These are phyloP conservation scores for Alternaria ethzedia DNA, from an alignment of 2,329 filamentous ascomycete species.

Conservation along the genomic window DNA sequence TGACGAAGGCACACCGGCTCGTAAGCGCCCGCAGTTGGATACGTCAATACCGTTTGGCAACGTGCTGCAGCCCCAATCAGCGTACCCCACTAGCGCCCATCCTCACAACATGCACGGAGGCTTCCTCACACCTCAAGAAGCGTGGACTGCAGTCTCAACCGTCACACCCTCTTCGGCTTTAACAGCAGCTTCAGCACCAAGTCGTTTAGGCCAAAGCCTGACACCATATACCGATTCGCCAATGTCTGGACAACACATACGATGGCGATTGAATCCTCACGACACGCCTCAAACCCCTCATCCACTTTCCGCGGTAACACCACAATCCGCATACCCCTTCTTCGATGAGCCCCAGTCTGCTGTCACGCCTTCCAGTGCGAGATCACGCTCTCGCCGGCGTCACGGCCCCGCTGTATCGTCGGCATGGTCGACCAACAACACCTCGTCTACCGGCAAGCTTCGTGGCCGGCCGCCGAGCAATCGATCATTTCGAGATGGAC, in stretches of 20 bases:
- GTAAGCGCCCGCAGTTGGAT: conserved; percentile 69
- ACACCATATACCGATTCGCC: conserved; percentile 53
- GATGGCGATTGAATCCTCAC: conserved; percentile 61
- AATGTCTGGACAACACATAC: conserved; percentile 50
- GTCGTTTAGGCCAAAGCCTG: conserved; percentile 39
- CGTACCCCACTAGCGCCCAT: conserved; percentile 62
- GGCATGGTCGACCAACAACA: conserved; percentile 77
- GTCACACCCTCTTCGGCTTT: conserved; percentile 48
- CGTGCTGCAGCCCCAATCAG: conserved; percentile 51
- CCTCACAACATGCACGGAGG: conserved; percentile 60
- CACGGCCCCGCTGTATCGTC: conserved; percentile 90
- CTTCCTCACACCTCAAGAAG: conserved; percentile 48
- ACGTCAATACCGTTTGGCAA: conserved; percentile 54
- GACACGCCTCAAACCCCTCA: conserved; percentile 72
- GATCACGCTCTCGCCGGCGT: conserved; percentile 64
- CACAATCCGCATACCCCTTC: conserved; percentile 59
- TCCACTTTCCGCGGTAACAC: conserved; percentile 79
- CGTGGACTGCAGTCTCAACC: conserved; percentile 53
- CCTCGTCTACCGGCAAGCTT: conserved; percentile 70
- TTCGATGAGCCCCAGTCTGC: conserved; percentile 74
- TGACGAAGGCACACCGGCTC: conserved; percentile 45
- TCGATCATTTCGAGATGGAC: conserved; percentile 68
- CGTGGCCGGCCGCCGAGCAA: conserved; percentile 81
- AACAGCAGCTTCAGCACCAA: conserved; percentile 44
- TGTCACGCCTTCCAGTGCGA: conserved; percentile 65